Base-by-base conservation (phyloP, 306 rosid genomes). In the Prunus dulcis region DNA sequence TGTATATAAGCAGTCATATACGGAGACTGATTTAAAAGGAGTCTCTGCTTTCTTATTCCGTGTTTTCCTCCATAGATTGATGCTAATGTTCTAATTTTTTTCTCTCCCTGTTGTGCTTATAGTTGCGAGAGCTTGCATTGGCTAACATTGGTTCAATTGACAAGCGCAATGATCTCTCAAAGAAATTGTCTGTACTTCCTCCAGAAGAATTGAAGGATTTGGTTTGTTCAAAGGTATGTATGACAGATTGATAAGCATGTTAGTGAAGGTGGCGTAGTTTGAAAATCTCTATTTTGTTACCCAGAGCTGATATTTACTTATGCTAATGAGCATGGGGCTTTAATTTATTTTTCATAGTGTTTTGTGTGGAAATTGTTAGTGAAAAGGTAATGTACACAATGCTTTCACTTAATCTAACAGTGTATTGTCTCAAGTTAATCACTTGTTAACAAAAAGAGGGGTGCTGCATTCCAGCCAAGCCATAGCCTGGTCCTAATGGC, bases 101-200 rank as follows among this genome's bases (percentile, higher is more conserved):
- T 72, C 83, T 73, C 34, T 19, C 58, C 43, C 67, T 1, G 78
- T 45, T 83, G 28, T 73, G 77, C 73, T 78, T 86, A 83, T 78
- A 95, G 99, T 87, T 95, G 82, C 87, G 78, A 82, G 98, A 86
- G 72, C 92, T 92, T 85, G 90, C 98, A 79, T 79, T 95, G 85
- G 78, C 89, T 43, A 90, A 92, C 84, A 84, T 92, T 82, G 98
- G 99, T 83, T 88, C 96, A 67, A 88, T 95, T 77, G 88, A 91
- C 88, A 92, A 86, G 81, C 96, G 96, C 64, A 89, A 82, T 43
- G 90, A 92, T 87, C 88, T 95, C 22, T 83, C 99, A n/a, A 95
- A 91, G 90, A 95, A 91, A 73, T 75, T 95, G 75, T 92, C 93
- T 17, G 88, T 86, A 73, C 97, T 92, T 85, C 79, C 92, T 78